Conservation (phyloP, 1,284 basidiomycete species). For the Ceratobasidium sp. region DNA sequence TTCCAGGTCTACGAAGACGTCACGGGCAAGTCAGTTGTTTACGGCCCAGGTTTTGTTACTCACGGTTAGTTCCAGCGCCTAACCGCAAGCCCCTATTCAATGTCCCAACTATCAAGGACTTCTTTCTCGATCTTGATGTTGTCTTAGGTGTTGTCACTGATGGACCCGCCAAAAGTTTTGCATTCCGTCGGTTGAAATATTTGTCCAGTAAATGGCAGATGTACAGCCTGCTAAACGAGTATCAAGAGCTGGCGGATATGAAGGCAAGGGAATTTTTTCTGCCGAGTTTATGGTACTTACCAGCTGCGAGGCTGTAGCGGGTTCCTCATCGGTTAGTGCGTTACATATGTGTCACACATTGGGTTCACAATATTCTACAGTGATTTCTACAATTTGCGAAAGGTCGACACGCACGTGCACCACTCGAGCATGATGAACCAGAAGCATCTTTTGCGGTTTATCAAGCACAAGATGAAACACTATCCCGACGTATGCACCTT, state of each 20-base stretch:
- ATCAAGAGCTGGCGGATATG: conserved; percentile 94
- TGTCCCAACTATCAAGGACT: conserved; percentile 89
- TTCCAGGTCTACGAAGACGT: conserved; percentile 73
- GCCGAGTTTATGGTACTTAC: conserved; percentile 29
- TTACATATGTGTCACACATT: not conserved
- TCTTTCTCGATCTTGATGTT: conserved; percentile 96
- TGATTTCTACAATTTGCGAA: conserved; percentile 98
- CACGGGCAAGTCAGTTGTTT: not conserved
- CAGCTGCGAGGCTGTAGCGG: conserved; percentile 54
- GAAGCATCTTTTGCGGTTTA: conserved; percentile 98
- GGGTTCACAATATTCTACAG: conserved; percentile 54
- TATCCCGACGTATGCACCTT: conserved; percentile 65
- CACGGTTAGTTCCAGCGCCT: not conserved
- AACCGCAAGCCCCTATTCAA: conserved; percentile 67
- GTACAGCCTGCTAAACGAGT: conserved; percentile 92
- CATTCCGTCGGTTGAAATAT: conserved; percentile 91
- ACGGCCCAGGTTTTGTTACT: not conserved
- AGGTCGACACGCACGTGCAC: conserved; percentile 98
- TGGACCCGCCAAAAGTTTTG: conserved; percentile 95
- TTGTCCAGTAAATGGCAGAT: conserved; percentile 95
- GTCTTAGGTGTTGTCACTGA: conserved; percentile 85
- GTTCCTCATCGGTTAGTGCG: conserved; percentile 70
- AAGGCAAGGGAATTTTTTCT: conserved; percentile 63
- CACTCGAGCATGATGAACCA: conserved; percentile 99
- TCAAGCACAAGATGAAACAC: conserved; percentile 95